Base-by-base conservation (phyloP, 2,329 filamentous ascomycete species). In the Fusarium acutatum region DNA sequence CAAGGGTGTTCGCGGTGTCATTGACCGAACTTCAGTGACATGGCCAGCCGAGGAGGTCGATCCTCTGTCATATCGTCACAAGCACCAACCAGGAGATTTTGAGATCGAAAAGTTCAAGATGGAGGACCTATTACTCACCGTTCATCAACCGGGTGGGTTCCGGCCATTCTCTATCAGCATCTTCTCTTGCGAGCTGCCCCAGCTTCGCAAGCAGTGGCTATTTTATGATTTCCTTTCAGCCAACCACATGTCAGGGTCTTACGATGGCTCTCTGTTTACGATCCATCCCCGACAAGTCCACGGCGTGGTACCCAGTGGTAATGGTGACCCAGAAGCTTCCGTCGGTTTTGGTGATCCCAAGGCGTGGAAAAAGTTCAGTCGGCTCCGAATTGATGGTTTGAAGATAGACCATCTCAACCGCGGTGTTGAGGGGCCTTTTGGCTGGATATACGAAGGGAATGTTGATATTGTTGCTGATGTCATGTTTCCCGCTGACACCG, bases 161-260 rank as follows among this genome's bases (percentile, higher is more conserved):
- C 90, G 96, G n/a, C 96, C 96, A 1, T 99, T 97, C 81, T 92
- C 95, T 1, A 91, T 97, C 74, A 98, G 95, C 84, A 97, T 99
- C 70, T 99, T 94, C 84, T 96, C 94, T 12, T 98, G 96, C 81
- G 96, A 98, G 79, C 88, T 99, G 43, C 96, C 96, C 3, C 93
- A 96, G 78, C 85, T 99, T 52, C 90, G 96, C 59, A 98, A 98
- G 80, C 96, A 97, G 79, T 99, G 95, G 93, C 87, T 99, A 0
- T 98, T 98, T 81, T 99, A 99, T 84, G 96, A 99, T 81, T 97
- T 99, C 76, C 84, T 99, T 34, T 96, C 94, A 1, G 96, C 96
- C 24, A 98, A 94, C 79, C 96, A 96, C 82, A 97, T 98, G 90
- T 97, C 94, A 18, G 96, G 96, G 4, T 96, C 95, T 2, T 97